phyloP scores from a whole-genome alignment of 768 basidiomycete species.

The Leccinum subgranulosum region DNA sequence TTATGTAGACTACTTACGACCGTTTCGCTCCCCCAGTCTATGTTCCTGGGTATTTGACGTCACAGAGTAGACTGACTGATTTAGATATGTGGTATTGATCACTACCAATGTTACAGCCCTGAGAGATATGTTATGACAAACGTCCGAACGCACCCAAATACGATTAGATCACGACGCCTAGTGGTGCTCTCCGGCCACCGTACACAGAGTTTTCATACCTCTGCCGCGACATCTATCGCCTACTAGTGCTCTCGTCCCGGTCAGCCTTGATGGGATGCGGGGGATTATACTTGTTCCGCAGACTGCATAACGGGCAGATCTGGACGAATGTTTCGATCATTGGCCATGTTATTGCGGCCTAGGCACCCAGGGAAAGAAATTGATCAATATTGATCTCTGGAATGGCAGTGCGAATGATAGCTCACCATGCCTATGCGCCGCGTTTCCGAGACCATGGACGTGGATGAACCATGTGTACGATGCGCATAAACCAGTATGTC shows the following conservation, averaged over 20 bases:
- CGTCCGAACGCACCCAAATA: conserved; percentile 9
- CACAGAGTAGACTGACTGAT: background rate
- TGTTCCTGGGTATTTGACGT: background rate
- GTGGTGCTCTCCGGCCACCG: background rate
- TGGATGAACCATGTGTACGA: conserved; percentile 51
- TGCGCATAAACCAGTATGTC: conserved; percentile 68
- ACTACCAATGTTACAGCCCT: conserved; percentile 1
- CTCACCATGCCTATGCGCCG: conserved; percentile 60
- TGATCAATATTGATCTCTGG: background rate
- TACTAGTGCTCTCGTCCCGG: conserved; percentile 18
- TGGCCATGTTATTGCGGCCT: conserved; percentile 70
- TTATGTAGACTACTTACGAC: background rate
- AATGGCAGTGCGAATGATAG: conserved; percentile 6
- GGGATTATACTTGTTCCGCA: conserved; percentile 36
- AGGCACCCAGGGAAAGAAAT: conserved; percentile 1
- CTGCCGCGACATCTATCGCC: conserved; percentile 10
- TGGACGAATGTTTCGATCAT: conserved; percentile 68
- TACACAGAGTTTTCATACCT: background rate
- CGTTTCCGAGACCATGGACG: conserved; percentile 54
- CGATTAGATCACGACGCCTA: background rate
- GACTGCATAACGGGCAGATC: conserved; percentile 54
- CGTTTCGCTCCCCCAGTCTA: background rate
- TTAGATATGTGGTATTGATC: conserved; percentile 12
- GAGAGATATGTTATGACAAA: conserved; percentile 15
- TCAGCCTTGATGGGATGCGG: conserved; percentile 21